phyloP scores from a whole-genome alignment of 2,329 filamentous ascomycete species.

The Trichoderma koningii region DNA sequence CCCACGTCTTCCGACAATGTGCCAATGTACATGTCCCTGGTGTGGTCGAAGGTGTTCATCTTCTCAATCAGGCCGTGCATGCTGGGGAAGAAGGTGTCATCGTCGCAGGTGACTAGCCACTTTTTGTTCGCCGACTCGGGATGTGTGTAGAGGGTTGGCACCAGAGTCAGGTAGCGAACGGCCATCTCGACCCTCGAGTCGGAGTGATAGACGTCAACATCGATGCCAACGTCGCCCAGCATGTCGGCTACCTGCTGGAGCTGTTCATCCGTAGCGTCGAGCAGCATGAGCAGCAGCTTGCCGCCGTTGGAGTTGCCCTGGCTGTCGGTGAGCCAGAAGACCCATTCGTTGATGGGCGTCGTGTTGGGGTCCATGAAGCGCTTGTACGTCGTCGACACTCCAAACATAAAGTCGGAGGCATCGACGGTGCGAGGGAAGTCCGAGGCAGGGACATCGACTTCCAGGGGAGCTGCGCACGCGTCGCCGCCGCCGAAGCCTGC shows the following conservation, averaged over 20 bases:
- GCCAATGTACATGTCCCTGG: conserved; percentile 59
- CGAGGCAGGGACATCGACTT: conserved; percentile 54
- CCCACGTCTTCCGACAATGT: conserved; percentile 63
- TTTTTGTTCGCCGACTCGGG: conserved; percentile 51
- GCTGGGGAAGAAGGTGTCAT: conserved; percentile 66
- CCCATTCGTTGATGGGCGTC: conserved; percentile 59
- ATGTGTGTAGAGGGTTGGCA: conserved; percentile 57
- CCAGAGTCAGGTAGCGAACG: conserved; percentile 58
- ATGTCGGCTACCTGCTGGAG: conserved; percentile 52
- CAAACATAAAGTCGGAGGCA: conserved; percentile 60
- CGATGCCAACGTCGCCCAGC: conserved; percentile 53
- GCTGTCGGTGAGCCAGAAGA: conserved; percentile 61
- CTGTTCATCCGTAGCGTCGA: conserved; percentile 55
- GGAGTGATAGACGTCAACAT: conserved; percentile 59
- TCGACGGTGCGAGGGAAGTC: conserved; percentile 54
- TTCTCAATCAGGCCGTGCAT: conserved; percentile 56
- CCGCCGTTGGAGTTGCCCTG: conserved; percentile 58
- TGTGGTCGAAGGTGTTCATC: conserved; percentile 55
- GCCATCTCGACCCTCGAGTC: conserved; percentile 59
- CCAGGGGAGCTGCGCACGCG: conserved; percentile 52
- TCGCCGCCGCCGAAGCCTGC: conserved; percentile 45
- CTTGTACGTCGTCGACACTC: conserved; percentile 60
- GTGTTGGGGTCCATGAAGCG: conserved; percentile 55
- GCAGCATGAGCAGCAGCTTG: conserved; percentile 56
- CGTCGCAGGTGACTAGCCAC: conserved; percentile 65